Percentiles rank a stretch among this genome's conserved stretches.
Evolutionary conservation across 306 rosid species (phyloP).

Genomic region (Potentilla sterilis): DNA sequence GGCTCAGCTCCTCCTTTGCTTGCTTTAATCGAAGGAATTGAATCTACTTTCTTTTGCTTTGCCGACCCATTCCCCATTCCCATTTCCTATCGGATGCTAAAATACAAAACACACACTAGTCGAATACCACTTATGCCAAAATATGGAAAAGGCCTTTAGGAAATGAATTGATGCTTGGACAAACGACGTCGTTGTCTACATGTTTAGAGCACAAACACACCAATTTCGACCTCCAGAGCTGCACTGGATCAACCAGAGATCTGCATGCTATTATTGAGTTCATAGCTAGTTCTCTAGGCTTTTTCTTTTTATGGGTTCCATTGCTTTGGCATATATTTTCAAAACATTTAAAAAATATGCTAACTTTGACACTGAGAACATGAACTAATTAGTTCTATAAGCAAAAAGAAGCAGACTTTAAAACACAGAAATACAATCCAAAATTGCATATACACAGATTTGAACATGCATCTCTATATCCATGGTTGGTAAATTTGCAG

Average conservation of each 20-base stretch:
- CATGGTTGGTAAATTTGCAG: neutral
- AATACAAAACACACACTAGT: neutral
- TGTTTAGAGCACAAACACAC: neutral
- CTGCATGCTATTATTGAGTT: neutral
- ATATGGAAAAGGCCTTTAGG: neutral
- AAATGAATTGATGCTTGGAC: neutral
- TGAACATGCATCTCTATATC: neutral
- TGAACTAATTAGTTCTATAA: neutral
- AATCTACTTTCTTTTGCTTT: conserved; percentile 24
- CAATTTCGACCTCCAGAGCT: neutral
- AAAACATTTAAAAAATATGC: neutral
- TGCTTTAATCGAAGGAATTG: conserved; percentile 45
- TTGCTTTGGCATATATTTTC: neutral
- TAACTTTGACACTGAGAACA: neutral
- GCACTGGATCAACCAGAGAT: neutral
- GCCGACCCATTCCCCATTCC: conserved; percentile 39
- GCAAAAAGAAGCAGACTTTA: neutral
- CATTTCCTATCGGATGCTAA: neutral
- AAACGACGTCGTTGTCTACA: conserved; percentile 1
- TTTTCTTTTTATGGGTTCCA: neutral
- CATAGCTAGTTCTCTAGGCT: neutral
- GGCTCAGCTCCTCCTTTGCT: conserved; percentile 7
- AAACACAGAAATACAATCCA: neutral
- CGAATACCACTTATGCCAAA: neutral
- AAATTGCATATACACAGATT: conserved; percentile 7